These are phyloP conservation scores for Macadamia tetraphylla DNA, from an alignment of 164 flowering plant genomes.

Conservation along the genomic window DNA sequence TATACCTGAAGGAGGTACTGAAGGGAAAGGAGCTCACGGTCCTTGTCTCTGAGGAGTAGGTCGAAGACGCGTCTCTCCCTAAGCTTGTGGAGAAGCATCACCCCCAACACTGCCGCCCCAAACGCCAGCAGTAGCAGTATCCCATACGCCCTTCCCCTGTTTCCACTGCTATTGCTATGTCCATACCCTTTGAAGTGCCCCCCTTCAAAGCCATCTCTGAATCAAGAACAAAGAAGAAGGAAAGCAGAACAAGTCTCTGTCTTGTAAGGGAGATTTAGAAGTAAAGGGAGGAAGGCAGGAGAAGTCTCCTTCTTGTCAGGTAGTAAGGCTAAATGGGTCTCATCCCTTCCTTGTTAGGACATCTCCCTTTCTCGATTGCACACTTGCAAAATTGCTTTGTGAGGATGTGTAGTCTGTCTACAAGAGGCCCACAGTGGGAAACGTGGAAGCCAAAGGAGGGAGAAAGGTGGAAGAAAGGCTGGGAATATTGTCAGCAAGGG, in stretches of 20 bases:
- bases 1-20: constrained; percentile 61
- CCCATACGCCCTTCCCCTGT: constrained; percentile 45
- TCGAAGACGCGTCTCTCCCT: constrained; percentile 57
- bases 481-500: constrained; percentile 28
- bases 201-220: constrained; percentile 20
- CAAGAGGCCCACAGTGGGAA: background rate
- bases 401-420: no score
- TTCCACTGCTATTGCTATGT: constrained; percentile 4
- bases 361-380: no score
- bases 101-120: constrained; percentile 58
- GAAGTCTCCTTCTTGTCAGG: no score
- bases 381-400: no score
- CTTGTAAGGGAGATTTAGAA: no score
- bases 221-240: no score
- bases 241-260: background rate
- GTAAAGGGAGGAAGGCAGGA: no score
- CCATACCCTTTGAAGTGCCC: background rate
- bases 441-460: constrained; percentile 19
- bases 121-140: constrained; percentile 57
- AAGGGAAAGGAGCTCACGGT: constrained; percentile 47
- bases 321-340: no score
- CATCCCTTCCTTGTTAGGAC: background rate
- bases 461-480: constrained; percentile 21
- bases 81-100: constrained; percentile 60
- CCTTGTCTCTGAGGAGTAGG: constrained; percentile 57